Conservation (phyloP, 2,329 filamentous ascomycete genomes). For the Aspergillus glaucus region DNA sequence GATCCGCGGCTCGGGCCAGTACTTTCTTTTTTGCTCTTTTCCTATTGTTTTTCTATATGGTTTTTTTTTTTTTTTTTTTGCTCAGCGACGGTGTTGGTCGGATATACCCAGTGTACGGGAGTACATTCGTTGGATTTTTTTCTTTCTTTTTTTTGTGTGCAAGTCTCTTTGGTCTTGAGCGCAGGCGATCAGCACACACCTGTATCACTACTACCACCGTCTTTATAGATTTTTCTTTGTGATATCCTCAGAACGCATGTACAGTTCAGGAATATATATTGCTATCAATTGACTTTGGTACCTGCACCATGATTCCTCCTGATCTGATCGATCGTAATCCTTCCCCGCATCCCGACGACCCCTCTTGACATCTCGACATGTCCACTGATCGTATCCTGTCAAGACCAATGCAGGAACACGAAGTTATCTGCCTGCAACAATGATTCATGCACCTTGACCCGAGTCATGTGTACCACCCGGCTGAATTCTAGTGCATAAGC, state of each 20-base stretch:
- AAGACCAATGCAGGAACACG: no score
- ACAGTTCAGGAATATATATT: not conserved
- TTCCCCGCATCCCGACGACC: not conserved
- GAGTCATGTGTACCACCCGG: no score
- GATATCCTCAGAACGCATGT: no score
- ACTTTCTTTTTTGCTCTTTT: constrained; percentile 2
- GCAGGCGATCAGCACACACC: no score
- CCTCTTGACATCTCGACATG: not conserved
- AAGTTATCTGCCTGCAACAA: not conserved
- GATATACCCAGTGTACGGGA: not conserved
- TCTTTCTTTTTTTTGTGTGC: no score
- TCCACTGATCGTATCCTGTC: not conserved
- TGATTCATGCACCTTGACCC: not conserved
- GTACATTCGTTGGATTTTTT: no score
- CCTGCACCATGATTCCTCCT: not conserved
- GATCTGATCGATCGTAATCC: not conserved
- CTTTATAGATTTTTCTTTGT: no score
- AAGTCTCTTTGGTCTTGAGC: no score
- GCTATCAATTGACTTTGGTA: not conserved
- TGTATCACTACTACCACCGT: no score
- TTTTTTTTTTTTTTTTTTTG: not conserved
- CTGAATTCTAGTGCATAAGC: not conserved
- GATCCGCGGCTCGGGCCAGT: constrained; percentile 12
- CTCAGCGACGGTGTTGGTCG: not conserved
- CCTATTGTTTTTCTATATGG: not conserved